Conservation (phyloP, 1,139 yeast species). For the Suhomyces yuchorum region DNA sequence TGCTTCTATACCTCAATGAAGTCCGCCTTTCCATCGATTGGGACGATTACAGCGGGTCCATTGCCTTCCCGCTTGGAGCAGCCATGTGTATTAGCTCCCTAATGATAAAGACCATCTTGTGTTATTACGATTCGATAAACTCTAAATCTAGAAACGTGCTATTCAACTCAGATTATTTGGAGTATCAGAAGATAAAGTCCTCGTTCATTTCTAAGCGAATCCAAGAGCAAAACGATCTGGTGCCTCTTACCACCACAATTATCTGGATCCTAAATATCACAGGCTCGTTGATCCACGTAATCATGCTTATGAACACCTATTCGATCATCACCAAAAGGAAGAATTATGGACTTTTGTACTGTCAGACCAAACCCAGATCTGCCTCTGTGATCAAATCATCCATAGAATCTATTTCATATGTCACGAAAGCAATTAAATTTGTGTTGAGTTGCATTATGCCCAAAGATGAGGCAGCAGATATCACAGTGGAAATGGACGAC, state of each 20-base stretch:
- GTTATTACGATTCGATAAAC: constrained; percentile 25
- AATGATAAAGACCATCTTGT: constrained; percentile 22
- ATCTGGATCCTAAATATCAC: constrained; percentile 25
- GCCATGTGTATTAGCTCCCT: constrained; percentile 26
- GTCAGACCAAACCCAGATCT: constrained; percentile 37
- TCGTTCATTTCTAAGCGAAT: constrained; percentile 13
- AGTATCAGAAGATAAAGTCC: constrained; percentile 36
- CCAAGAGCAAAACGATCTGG: constrained; percentile 8
- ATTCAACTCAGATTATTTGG: constrained; percentile 33
- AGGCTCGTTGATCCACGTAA: constrained; percentile 20
- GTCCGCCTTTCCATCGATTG: constrained; percentile 59
- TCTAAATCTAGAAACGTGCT: constrained; percentile 27
- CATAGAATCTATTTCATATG: constrained; percentile 18
- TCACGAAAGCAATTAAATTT: constrained; percentile 4
- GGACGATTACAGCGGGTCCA: constrained; percentile 53
- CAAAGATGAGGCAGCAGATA: constrained; percentile 7
- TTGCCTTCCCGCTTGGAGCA: constrained; percentile 53
- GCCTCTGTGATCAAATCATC: constrained; percentile 36
- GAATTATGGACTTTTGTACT: constrained; percentile 44
- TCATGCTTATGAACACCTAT: constrained; percentile 33
- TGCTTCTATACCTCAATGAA: constrained; percentile 56
- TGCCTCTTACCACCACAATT: constrained; percentile 18
- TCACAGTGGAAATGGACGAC: constrained; percentile 14
- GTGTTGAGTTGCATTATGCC: constrained; percentile 6
- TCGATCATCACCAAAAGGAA: constrained; percentile 34